Base-by-base conservation (phyloP, 257 asterid genomes). In the Cinchona pubescens region DNA sequence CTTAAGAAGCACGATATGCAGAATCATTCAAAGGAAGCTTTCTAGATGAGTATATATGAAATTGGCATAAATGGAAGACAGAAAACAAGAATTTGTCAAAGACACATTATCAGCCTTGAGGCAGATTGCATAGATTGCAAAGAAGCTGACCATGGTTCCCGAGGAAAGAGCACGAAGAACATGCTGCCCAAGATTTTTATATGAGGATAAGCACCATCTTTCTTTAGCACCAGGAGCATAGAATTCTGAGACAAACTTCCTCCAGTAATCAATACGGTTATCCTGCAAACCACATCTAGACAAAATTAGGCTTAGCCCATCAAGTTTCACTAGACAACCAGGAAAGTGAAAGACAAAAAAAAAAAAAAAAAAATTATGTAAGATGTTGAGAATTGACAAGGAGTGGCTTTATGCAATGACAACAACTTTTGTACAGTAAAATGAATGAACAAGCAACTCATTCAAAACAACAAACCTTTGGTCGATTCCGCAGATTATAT, bases 131-230 rank as follows among this genome's bases (percentile, higher is more conserved):
- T 70, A 18, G 56, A 72, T 43, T 29, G 38, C 18, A 55, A 27
- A 55, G 65, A 71, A 71, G 78, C 92, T 75, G 48, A 90, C 96
- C 88, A 74, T 55, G 46, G 85, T 71, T 71, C 81, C 83, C 42
- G 82, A 79, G 69, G 77, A 67, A 82, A 85, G 85, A 63, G 76
- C 83, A 75, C 86, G 83, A 45, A 75, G 59, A 25, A 85, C 53
- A 12, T 80, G 83, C 66, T 70, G 75, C 75, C 83, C 84, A 58
- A 83, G 75, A 78, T 83, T 76, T 78, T 67, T 74, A 70, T 88
- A 88, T 21, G 46, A 79, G 72, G 89, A 88, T 60, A 87, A 85
- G 80, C 96, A 90, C 96, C 96, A 88, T 71, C 85, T 85, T 76
- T 81, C 88, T 81, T 78, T 83, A 43, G 91, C 82, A 71, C 82